Evolutionary conservation across 148 eudicot species (phyloP).

Genomic region (Linanthus parryae): DNA sequence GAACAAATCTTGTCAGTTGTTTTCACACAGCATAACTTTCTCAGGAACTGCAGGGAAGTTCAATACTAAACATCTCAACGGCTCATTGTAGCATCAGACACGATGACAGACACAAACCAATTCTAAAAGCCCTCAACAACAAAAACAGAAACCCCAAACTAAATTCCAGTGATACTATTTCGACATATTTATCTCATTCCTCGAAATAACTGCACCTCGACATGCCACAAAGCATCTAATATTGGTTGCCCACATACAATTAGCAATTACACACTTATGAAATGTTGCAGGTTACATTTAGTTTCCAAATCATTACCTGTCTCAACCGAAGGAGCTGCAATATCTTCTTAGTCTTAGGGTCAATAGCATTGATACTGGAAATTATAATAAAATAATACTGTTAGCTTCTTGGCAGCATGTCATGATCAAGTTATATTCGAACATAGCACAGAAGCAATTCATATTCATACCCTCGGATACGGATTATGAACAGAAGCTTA

Average conservation of each 20-base stretch:
- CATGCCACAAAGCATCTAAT: neutral
- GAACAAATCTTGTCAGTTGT: too few relatives aligned
- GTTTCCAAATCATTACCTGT: conserved; percentile 18
- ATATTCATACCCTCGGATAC: conserved; percentile 60
- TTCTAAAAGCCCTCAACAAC: too few relatives aligned
- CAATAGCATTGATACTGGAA: conserved; percentile 37
- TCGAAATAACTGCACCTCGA: neutral
- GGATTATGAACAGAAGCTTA: conserved; percentile 63
- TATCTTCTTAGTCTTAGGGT: conserved; percentile 35
- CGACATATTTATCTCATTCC: too few relatives aligned
- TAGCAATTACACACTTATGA: neutral
- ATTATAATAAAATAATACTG: neutral
- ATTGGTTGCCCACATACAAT: neutral
- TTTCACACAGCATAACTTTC: too few relatives aligned
- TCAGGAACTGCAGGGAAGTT: too few relatives aligned
- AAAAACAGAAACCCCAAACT: too few relatives aligned
- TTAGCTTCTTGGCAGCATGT: neutral
- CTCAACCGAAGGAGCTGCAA: conserved; percentile 41
- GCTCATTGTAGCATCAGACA: too few relatives aligned
- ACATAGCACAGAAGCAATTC: neutral
- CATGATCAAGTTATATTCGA: too few relatives aligned
- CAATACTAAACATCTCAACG: too few relatives aligned
- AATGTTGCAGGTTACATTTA: neutral
- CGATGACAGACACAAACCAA: too few relatives aligned
- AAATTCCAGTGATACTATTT: neutral